Base-by-base conservation (phyloP, 352 stramenopile genomes). In the Blastocystis sp. region DNA sequence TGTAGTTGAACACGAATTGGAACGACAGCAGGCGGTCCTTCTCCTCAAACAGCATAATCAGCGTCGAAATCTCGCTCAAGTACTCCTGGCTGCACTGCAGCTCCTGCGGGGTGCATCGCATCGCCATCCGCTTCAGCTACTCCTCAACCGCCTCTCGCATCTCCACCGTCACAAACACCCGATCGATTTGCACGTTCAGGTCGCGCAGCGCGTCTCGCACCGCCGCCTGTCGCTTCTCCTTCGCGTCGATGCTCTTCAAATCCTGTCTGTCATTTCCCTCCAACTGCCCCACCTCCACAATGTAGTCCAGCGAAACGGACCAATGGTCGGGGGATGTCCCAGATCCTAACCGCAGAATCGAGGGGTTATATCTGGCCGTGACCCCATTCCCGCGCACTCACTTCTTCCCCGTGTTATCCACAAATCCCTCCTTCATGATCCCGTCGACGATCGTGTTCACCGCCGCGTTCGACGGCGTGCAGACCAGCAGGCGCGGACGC, bases 401-500 rank as follows among this genome's bases (percentile, higher is more conserved):
- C 62, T 69, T 69, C 21, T 77, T 52, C 59, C 78, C 78, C n/a
- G 38, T 45, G 71, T 76, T 88, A 24, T 88, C 93, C 78, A 94
- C 90, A 0, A 96, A 89, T 6, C 93, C 93, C 61, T 96, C 91
- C 0, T 91, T 93, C 42, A 95, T 92, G 43, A 96, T 94, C 64
- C 94, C 92, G 42, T 95, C 68, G n/a, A 96, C 92, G 34, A 97
- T 61, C 74, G 96, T 93, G 76, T 97, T 94, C 0, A 97, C 93
- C 24, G 94, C 94, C 52, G 94, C 94, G 89, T 97, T 97, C 11
- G 94, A 97, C 17, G 94, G 94, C 1, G 94, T 70, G 52, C 74
- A 84, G 17, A 84, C 74, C 42, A 84, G 74, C 17, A 84, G 68
- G 38, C 74, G 74, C n/a, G 74, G 74, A 28, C 66, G 65, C 52